A percentile compares a stretch with the other conserved stretches of the same genome.
Evolutionary conservation across 805 yeast species (phyloP).

Genomic region (Candida bentonensis): DNA sequence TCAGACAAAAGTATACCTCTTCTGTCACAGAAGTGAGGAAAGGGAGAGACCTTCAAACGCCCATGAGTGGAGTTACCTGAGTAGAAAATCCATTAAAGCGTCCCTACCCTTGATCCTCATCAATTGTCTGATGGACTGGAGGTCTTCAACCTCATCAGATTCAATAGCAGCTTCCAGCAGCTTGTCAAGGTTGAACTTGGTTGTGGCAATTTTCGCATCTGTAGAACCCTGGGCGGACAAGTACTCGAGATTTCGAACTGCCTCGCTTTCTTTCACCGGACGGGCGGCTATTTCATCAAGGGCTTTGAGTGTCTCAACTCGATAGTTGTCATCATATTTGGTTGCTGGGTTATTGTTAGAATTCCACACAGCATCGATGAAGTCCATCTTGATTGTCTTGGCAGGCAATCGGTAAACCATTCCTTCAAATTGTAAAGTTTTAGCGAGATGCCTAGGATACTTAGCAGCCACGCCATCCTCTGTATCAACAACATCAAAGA

Average conservation of each 20-base stretch:
- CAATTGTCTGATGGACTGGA: constrained; percentile 42
- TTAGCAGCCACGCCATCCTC: constrained; percentile 24
- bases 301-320: constrained; percentile 24
- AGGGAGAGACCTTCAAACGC: neutral
- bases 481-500: constrained; percentile 23
- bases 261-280: constrained; percentile 17
- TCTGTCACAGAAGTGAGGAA: neutral
- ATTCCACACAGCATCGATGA: constrained; percentile 38
- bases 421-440: constrained; percentile 22
- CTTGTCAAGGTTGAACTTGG: constrained; percentile 13
- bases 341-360: constrained; percentile 22
- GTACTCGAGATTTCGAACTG: constrained; percentile 24
- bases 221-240: constrained; percentile 19
- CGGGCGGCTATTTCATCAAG: constrained; percentile 19
- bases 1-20: neutral
- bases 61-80: constrained; percentile 1
- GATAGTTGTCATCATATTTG: constrained; percentile 19
- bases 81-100: constrained; percentile 43
- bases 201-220: constrained; percentile 20
- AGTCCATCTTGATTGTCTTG: constrained; percentile 53
- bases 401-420: constrained; percentile 56
- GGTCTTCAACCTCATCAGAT: constrained; percentile 26
- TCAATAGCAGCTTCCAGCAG: constrained; percentile 25
- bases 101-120: constrained; percentile 60
- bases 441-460: constrained; percentile 16